These are phyloP conservation scores for Astrephomene gubernaculifera DNA, from an alignment of 139 green algal genomes.

Conservation along the genomic window DNA sequence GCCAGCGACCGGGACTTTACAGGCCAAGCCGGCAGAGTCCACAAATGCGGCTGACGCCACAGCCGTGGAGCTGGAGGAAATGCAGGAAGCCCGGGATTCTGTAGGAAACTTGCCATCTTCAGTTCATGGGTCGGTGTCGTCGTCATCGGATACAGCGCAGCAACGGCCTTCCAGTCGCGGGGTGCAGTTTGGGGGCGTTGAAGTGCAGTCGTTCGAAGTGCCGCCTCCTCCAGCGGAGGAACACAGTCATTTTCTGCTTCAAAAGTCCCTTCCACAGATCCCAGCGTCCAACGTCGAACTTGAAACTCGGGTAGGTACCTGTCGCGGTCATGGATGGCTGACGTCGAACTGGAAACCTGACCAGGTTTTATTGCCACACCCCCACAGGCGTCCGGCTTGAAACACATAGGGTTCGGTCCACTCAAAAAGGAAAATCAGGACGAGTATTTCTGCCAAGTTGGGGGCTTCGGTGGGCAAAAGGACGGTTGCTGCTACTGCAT, in stretches of 20 bases:
- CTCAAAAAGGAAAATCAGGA: constrained; percentile 71
- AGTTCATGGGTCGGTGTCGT: not conserved
- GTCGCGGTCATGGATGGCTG: not conserved
- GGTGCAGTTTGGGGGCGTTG: constrained; percentile 9
- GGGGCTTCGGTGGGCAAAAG: constrained; percentile 44
- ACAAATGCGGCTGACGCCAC: not conserved
- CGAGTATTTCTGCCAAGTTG: constrained; percentile 58
- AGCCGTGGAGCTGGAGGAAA: constrained; percentile 18
- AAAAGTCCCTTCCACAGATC: constrained; percentile 34
- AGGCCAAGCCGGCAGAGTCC: not conserved
- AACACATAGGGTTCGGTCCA: constrained; percentile 66
- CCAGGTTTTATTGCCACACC: too few species aligned
- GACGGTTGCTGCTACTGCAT: constrained; percentile 60
- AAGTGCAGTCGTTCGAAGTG: not conserved
- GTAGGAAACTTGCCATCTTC: constrained; percentile 16
- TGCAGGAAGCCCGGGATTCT: constrained; percentile 16
- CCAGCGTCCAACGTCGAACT: constrained; percentile 22
- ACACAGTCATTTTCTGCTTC: constrained; percentile 36
- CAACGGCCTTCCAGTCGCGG: constrained; percentile 1
- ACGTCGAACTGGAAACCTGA: not conserved
- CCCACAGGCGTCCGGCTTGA: constrained; percentile 59
- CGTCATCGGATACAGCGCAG: not conserved
- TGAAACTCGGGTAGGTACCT: constrained; percentile 16
- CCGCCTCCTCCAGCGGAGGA: not conserved
- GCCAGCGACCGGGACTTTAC: too few species aligned